A percentile compares a stretch with the other conserved stretches of the same genome.
These are phyloP conservation scores for Persicaria tinctoria DNA, from an alignment of 148 eudicot species.

Conservation along the genomic window DNA sequence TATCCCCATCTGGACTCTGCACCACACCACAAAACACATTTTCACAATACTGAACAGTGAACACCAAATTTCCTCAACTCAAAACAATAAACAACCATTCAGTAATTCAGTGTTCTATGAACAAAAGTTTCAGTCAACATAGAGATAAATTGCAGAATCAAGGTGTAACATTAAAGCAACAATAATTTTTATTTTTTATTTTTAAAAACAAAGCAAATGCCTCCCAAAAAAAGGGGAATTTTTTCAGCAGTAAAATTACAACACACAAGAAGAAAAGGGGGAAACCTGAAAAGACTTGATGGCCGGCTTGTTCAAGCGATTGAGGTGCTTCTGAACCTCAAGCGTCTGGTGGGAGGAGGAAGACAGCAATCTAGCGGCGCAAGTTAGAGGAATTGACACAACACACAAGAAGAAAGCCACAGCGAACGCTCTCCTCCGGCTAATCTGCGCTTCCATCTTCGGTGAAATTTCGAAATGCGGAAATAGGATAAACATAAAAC, in stretches of 20 bases:
- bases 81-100: neutral
- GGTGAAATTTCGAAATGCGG: neutral
- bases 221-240: neutral
- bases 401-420: conserved; percentile 22
- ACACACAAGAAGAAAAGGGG: neutral
- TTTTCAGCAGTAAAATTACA: neutral
- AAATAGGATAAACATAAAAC: neutral
- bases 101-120: neutral
- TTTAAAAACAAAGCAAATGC: neutral
- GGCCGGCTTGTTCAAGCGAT: conserved; percentile 70
- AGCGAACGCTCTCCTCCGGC: conserved; percentile 13
- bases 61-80: neutral
- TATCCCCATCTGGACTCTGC: conserved; percentile 97
- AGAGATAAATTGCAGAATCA: neutral
- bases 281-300: conserved; percentile 61
- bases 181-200: neutral
- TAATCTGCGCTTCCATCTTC: conserved; percentile 29
- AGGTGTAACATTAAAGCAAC: neutral
- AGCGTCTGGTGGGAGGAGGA: conserved; percentile 53
- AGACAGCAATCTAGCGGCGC: conserved; percentile 35
- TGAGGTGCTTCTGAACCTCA: conserved; percentile 65
- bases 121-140: neutral
- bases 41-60: neutral
- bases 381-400: conserved; percentile 27
- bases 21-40: neutral